These are phyloP conservation scores for Nidularia pulvinata DNA, from an alignment of 768 basidiomycete species.

Conservation along the genomic window DNA sequence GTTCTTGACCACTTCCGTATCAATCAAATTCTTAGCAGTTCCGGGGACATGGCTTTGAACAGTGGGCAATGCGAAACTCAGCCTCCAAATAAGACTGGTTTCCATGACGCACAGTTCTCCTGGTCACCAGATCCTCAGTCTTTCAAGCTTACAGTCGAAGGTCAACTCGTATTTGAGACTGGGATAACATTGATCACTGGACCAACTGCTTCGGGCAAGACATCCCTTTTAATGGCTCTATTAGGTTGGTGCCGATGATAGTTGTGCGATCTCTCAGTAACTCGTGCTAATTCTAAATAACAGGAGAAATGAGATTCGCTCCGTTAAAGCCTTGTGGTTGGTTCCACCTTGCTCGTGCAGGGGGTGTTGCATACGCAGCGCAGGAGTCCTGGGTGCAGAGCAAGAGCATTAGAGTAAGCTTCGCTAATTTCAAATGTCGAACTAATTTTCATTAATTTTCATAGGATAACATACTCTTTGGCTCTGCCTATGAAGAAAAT, in stretches of 20 bases:
- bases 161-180: constrained; percentile 39
- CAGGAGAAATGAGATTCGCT: background rate
- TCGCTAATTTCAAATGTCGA: no score
- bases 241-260: constrained; percentile 26
- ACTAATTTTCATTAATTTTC: no score
- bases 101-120: background rate
- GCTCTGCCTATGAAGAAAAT: constrained; percentile 33
- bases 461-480: constrained; percentile 45
- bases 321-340: constrained; percentile 27
- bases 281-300: background rate
- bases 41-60: background rate
- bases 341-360: constrained; percentile 51
- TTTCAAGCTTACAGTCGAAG: constrained; percentile 30
- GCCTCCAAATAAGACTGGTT: background rate
- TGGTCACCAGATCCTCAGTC: constrained; percentile 1
- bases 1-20: no score
- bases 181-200: constrained; percentile 43
- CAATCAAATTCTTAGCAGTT: no score
- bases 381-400: constrained; percentile 70
- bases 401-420: constrained; percentile 44
- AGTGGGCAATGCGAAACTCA: background rate
- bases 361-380: constrained; percentile 60
- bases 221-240: constrained; percentile 46
- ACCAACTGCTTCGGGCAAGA: constrained; percentile 40
- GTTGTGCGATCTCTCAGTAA: background rate